Conservation (phyloP, 495 filamentous ascomycete species). For the Neurospora sp. region DNA sequence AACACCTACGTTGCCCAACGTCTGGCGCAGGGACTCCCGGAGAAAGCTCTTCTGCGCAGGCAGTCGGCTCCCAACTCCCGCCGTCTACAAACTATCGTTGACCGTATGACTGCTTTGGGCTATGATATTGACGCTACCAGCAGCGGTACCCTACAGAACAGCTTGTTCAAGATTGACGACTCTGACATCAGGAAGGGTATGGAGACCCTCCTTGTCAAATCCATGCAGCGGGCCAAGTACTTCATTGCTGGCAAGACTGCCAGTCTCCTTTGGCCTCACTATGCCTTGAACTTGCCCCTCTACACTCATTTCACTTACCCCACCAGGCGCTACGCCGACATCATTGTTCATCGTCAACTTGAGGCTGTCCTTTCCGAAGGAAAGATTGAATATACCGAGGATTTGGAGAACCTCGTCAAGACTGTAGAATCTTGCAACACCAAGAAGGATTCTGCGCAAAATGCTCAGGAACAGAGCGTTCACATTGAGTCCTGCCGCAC, state of each 20-base stretch:
- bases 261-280: conserved; percentile 72
- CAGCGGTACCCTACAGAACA: conserved; percentile 85
- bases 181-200: conserved; percentile 86
- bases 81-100: conserved; percentile 79
- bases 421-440: conserved; percentile 94
- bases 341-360: conserved; percentile 91
- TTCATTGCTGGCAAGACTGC: conserved; percentile 66
- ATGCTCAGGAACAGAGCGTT: conserved; percentile 95
- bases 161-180: conserved; percentile 84
- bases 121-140: conserved; percentile 80
- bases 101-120: conserved; percentile 85
- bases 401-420: conserved; percentile 79
- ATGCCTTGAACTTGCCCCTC: conserved; percentile 81
- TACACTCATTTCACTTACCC: conserved; percentile 98
- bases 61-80: conserved; percentile 78
- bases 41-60: conserved; percentile 85
- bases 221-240: conserved; percentile 94
- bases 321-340: conserved; percentile 86
- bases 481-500: conserved; percentile 94
- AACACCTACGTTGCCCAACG: conserved; percentile 85
- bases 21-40: conserved; percentile 65
- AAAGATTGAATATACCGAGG: conserved; percentile 76
- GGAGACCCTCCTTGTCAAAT: conserved; percentile 89
- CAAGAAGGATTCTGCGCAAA: conserved; percentile 97
- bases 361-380: conserved; percentile 79